These are phyloP conservation scores for Exserohilum rostratum DNA, from an alignment of 2,329 filamentous ascomycete genomes.

Conservation along the genomic window DNA sequence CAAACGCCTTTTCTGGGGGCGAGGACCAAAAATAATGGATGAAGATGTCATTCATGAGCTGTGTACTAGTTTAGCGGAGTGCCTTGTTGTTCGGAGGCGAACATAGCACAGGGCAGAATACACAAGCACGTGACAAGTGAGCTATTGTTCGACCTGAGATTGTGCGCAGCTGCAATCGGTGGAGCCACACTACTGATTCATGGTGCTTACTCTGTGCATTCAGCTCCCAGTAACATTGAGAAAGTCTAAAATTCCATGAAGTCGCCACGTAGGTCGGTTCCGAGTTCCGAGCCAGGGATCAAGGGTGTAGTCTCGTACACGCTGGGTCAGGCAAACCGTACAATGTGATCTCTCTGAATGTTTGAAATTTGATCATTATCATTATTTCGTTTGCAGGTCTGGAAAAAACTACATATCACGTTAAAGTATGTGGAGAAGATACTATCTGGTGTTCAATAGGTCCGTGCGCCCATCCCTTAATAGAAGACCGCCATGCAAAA, in stretches of 20 bases:
- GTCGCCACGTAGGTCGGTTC: too few species aligned
- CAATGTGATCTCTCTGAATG: too few species aligned
- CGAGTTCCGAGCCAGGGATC: too few species aligned
- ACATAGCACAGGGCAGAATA: conserved; percentile 5
- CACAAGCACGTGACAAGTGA: conserved; percentile 2
- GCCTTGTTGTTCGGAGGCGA: conserved; percentile 5
- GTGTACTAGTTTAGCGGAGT: conserved; percentile 2
- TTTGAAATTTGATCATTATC: background rate
- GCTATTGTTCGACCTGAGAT: background rate
- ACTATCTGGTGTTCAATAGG: background rate
- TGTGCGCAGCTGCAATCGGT: background rate
- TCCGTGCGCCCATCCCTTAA: too few species aligned
- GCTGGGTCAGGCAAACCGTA: too few species aligned
- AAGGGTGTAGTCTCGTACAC: too few species aligned
- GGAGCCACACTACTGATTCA: background rate
- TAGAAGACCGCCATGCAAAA: too few species aligned
- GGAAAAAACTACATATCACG: background rate
- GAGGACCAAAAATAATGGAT: conserved; percentile 17
- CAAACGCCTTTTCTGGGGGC: conserved; percentile 5
- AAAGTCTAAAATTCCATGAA: too few species aligned
- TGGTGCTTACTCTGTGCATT: background rate
- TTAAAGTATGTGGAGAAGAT: background rate
- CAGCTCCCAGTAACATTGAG: background rate
- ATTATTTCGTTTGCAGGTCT: background rate
- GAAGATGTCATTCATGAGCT: conserved; percentile 1